Evolutionary conservation across 306 rosid species (phyloP).

Genomic region (Arachis hypogaea): DNA sequence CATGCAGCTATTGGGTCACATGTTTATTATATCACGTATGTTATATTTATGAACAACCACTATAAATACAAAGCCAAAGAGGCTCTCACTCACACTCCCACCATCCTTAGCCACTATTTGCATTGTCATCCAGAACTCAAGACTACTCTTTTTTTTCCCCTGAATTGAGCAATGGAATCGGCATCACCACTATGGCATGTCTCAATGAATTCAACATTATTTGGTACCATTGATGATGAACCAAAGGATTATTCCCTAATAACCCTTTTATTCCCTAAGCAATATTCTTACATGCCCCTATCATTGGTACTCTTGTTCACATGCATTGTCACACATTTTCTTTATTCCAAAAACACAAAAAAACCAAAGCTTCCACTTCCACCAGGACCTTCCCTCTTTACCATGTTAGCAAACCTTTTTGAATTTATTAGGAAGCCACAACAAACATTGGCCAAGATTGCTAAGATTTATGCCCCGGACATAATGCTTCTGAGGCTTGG

Average conservation of each 20-base stretch:
- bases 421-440: not conserved
- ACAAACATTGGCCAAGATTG: slow-evolving; percentile 4
- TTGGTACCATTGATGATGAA: not conserved
- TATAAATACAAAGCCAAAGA: too few relatives aligned
- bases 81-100: too few relatives aligned
- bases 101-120: too few relatives aligned
- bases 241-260: not conserved
- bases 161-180: too few relatives aligned
- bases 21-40: too few relatives aligned
- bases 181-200: not conserved
- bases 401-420: not conserved
- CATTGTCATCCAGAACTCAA: too few relatives aligned
- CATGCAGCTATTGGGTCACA: too few relatives aligned
- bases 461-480: not conserved
- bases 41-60: too few relatives aligned
- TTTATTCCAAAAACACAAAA: not conserved
- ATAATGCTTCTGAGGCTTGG: not conserved
- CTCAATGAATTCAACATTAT: not conserved
- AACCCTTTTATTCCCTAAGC: not conserved
- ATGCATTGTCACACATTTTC: not conserved
- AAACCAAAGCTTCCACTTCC: slow-evolving; percentile 38
- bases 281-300: not conserved
- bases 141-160: too few relatives aligned
- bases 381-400: slow-evolving; percentile 45
- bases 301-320: not conserved